A percentile compares a stretch with the other conserved stretches of the same genome.
Conservation (phyloP, 2,329 filamentous ascomycete genomes). For the Colletotrichum lindemuthianum region DNA sequence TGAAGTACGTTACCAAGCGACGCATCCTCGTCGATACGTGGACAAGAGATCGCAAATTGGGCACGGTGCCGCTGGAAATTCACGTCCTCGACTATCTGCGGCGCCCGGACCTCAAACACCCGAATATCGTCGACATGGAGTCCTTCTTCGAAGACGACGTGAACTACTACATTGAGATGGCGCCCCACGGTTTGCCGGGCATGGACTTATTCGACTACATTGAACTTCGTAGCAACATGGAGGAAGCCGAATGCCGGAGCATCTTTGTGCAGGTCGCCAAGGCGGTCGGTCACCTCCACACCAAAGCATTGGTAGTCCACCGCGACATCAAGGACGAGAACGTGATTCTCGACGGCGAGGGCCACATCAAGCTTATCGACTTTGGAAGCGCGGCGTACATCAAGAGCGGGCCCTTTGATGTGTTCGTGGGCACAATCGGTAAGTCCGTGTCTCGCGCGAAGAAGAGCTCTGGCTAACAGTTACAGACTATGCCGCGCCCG, state of each 20-base stretch:
- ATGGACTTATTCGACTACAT: slow-evolving; percentile 99
- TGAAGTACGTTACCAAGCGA: slow-evolving; percentile 98
- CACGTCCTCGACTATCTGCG: slow-evolving; percentile 95
- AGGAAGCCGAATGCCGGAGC: slow-evolving; percentile 90
- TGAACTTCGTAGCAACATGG: slow-evolving; percentile 95
- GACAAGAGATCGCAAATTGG: slow-evolving; percentile 91
- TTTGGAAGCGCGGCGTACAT: slow-evolving; percentile 99
- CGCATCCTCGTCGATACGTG: slow-evolving; percentile 98
- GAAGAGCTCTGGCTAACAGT: not conserved
- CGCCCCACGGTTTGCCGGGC: slow-evolving; percentile 91
- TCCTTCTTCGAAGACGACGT: slow-evolving; percentile 81
- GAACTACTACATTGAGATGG: slow-evolving; percentile 99
- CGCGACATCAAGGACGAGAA: slow-evolving; percentile 99
- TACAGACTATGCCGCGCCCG: slow-evolving; percentile 96
- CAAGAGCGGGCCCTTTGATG: slow-evolving; percentile 97
- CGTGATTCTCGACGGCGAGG: slow-evolving; percentile 93
- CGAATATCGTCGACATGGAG: slow-evolving; percentile 78
- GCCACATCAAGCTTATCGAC: slow-evolving; percentile 95
- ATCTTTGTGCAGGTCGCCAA: slow-evolving; percentile 95
- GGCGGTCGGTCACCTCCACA: slow-evolving; percentile 91
- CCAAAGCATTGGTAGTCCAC: slow-evolving; percentile 90
- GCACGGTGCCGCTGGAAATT: slow-evolving; percentile 95
- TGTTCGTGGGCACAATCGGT: slow-evolving; percentile 99
- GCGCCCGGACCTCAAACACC: slow-evolving; percentile 73
- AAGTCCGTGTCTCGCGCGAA: slow-evolving; percentile 47